Percentiles rank a stretch among this genome's conserved stretches.
Conservation (phyloP, 345 rosid species). For the Lumnitzera littorea region DNA sequence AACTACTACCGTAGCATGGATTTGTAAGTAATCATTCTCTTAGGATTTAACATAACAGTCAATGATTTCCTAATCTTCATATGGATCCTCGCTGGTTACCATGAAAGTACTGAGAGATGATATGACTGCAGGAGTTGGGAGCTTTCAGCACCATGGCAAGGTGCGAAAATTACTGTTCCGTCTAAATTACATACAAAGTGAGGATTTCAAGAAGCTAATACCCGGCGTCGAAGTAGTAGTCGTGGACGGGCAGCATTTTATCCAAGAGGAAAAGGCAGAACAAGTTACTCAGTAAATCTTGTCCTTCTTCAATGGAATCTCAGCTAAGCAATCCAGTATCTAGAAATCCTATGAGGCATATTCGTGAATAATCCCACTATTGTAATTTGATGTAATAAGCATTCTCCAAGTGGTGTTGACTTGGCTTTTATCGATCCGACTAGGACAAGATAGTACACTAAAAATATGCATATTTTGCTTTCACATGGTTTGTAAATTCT, state of each 20-base stretch:
- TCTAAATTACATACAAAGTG: slow-evolving; percentile 15
- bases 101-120: no score
- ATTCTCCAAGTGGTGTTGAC: no score
- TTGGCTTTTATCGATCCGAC: no score
- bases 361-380: no score
- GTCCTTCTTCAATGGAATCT: slow-evolving; percentile 8
- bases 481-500: no score
- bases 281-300: slow-evolving; percentile 11
- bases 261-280: slow-evolving; percentile 19
- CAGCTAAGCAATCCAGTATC: not conserved
- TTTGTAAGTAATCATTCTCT: not conserved
- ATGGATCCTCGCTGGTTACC: no score
- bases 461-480: no score
- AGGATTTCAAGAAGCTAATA: slow-evolving; percentile 11
- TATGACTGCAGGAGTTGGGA: slow-evolving; percentile 16
- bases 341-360: no score
- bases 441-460: no score
- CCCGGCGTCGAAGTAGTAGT: slow-evolving; percentile 16
- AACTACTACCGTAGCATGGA: slow-evolving; percentile 27
- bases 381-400: no score
- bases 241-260: slow-evolving; percentile 21
- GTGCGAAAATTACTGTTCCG: slow-evolving; percentile 4
- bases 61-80: no score
- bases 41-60: no score
- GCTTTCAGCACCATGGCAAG: slow-evolving; percentile 15